Percentiles rank a stretch among this genome's conserved stretches.
phyloP scores from a whole-genome alignment of 306 rosid genomes.

The Medicago ruthenica region DNA sequence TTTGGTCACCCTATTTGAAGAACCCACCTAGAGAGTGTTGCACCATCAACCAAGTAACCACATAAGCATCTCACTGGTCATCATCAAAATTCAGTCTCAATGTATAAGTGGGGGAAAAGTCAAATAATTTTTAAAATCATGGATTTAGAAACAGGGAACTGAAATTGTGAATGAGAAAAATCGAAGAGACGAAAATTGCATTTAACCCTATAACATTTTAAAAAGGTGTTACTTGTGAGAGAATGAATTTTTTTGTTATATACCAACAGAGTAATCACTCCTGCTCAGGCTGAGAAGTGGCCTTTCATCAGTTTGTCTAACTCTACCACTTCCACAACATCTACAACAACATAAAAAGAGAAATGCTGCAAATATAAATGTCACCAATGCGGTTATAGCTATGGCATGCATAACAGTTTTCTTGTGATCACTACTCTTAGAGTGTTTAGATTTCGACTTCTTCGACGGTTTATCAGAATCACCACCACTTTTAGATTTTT shows the following conservation, averaged over 20 bases:
- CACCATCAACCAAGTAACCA: background rate
- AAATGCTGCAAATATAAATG: constrained; percentile 62
- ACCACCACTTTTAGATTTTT: background rate
- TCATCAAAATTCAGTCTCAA: too few species aligned
- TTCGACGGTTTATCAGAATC: constrained; percentile 31
- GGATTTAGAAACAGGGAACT: background rate
- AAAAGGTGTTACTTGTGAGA: constrained; percentile 1
- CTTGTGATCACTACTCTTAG: constrained; percentile 30
- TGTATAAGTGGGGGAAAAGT: background rate
- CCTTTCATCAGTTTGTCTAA: constrained; percentile 70
- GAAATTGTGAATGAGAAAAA: background rate
- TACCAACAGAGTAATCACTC: constrained; percentile 74
- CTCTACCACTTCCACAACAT: constrained; percentile 49
- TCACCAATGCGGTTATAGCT: constrained; percentile 62
- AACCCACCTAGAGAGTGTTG: background rate
- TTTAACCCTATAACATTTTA: constrained; percentile 5
- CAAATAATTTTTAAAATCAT: background rate
- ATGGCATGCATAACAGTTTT: constrained; percentile 52
- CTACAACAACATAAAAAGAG: constrained; percentile 61
- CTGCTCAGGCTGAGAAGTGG: constrained; percentile 85
- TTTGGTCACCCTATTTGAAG: background rate
- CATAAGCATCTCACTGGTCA: too few species aligned
- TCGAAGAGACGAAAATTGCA: background rate
- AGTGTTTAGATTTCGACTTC: background rate
- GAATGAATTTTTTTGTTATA: constrained; percentile 11